phyloP scores from a whole-genome alignment of 495 filamentous ascomycete genomes.

The Antarctomyces pellizariae region DNA sequence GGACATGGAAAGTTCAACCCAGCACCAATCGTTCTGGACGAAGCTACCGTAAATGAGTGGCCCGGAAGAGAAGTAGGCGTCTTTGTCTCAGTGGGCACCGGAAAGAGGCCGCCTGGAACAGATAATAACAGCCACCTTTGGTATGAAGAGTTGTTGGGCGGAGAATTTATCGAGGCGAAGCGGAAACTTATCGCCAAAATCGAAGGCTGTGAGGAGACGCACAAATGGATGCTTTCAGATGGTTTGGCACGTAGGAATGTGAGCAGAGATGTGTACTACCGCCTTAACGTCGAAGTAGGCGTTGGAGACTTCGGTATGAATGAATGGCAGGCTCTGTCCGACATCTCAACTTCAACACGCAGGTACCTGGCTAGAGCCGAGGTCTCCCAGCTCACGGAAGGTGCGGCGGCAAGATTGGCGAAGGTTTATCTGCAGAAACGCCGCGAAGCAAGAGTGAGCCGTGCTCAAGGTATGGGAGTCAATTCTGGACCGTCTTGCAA shows the following conservation, averaged over 20 bases:
- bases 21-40: conserved; percentile 61
- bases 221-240: conserved; percentile 57
- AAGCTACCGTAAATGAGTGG: conserved; percentile 83
- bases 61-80: conserved; percentile 76
- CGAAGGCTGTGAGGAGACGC: conserved; percentile 82
- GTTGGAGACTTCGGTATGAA: conserved; percentile 98
- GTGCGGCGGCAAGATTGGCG: conserved; percentile 59
- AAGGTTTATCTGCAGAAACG: conserved; percentile 67
- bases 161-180: conserved; percentile 77
- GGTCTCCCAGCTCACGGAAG: conserved; percentile 49
- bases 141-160: conserved; percentile 89
- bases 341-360: conserved; percentile 79
- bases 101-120: conserved; percentile 56
- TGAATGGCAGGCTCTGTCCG: conserved; percentile 79
- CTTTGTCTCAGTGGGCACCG: conserved; percentile 80
- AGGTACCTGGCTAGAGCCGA: conserved; percentile 54
- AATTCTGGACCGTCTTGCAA: no score
- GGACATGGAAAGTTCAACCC: conserved; percentile 85
- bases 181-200: conserved; percentile 68
- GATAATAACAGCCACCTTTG: conserved; percentile 46
- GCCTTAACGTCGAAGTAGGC: conserved; percentile 90
- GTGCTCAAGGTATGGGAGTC: no score
- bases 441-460: no score
- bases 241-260: conserved; percentile 56
- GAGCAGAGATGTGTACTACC: conserved; percentile 78